Conservation (phyloP, 106 monocot species). For the Iris macrosiphon region DNA sequence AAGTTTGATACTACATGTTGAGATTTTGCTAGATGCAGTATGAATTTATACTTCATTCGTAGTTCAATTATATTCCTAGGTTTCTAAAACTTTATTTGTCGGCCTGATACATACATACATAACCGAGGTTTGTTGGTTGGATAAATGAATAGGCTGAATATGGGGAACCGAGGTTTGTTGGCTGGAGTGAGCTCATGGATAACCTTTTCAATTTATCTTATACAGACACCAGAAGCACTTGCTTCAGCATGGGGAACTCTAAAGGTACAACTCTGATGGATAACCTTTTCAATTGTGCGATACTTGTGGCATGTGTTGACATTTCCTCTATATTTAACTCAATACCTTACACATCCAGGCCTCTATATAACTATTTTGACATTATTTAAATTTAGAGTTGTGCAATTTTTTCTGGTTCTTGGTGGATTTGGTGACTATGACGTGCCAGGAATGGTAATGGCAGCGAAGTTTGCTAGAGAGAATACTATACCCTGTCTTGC, state of each 20-base stretch:
- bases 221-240: constrained; percentile 66
- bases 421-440: constrained; percentile 86
- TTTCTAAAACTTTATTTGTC: no score
- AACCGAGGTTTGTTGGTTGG: no score
- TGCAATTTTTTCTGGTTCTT: constrained; percentile 63
- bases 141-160: no score
- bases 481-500: constrained; percentile 71
- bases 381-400: constrained; percentile 34
- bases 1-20: no score
- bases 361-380: not conserved
- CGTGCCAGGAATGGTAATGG: constrained; percentile 77
- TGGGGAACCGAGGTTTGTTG: no score
- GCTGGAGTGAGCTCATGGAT: no score
- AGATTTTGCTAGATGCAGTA: no score
- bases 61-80: no score
- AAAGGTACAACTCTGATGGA: constrained; percentile 24
- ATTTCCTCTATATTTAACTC: not conserved
- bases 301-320: not conserved
- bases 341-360: not conserved
- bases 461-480: constrained; percentile 80
- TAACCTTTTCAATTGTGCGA: not conserved
- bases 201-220: constrained; percentile 8
- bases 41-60: no score
- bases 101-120: no score
- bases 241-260: constrained; percentile 59